Base-by-base conservation (phyloP, 2,329 filamentous ascomycete genomes). In the Biscogniauxia marginata region DNA sequence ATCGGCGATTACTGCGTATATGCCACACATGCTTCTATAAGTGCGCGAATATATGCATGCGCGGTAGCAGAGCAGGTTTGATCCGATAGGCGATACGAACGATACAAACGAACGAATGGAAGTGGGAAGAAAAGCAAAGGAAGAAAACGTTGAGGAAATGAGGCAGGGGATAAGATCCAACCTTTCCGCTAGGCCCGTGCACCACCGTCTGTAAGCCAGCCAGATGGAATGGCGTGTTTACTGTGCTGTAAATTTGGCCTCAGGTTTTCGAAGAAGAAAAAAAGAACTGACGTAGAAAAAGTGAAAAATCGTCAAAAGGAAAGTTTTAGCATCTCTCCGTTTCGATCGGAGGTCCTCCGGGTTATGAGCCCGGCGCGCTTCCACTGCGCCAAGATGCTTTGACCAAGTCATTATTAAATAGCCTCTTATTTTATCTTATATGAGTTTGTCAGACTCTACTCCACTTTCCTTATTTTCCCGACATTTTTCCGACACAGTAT, bases 11-110 rank as follows among this genome's bases (percentile, higher is more conserved):
- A 73, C 71, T 34, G 75, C 79, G 68, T 86, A 77, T 52, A 87
- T 87, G 60, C 84, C 84, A 69, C 84, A 87, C 84, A 87, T 86
- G 20, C 53, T 66, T 54, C 47, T 22, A 34, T 13, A 4, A 11
- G 45, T 34, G 20, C 6, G 43, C 24, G 25, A 22, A 30, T 3
- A 39, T 39, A 39, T 16, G 30, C 11, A 16, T 4, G n/a, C 30
- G 30, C 24, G 30, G 20, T 21, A 21, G 43, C 34, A 46, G 39
- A 22, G 46, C n/a, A n/a, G n/a, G n/a, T n/a, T n/a, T n/a, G n/a
- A n/a, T n/a, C n/a, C n/a, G n/a, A n/a, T n/a, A n/a, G n/a, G n/a
- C n/a, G n/a, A n/a, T n/a, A n/a, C n/a, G n/a, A n/a, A 51, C 46
- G 16, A 23, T 45, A 30, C 11, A 22, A 16, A 22, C n/a, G 20